phyloP scores from a whole-genome alignment of 1,284 basidiomycete species.

The Ceratobasidium theobromae region DNA sequence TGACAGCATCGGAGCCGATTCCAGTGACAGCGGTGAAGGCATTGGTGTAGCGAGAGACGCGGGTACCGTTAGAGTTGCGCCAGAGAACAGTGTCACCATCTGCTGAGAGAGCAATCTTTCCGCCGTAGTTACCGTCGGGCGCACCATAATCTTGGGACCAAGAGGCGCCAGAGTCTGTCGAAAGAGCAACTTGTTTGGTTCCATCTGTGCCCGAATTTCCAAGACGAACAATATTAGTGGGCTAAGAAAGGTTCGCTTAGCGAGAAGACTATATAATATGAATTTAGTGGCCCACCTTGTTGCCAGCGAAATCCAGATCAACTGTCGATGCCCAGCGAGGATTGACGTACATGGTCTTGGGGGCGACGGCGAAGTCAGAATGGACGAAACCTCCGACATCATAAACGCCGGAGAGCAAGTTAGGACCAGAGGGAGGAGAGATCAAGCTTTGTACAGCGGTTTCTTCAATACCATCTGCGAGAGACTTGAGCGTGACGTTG shows the following conservation, averaged over 20 bases:
- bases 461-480: constrained; percentile 67
- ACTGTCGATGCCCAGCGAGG: constrained; percentile 48
- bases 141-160: constrained; percentile 59
- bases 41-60: constrained; percentile 54
- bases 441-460: constrained; percentile 57
- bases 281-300: constrained; percentile 39
- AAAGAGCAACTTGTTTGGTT: constrained; percentile 58
- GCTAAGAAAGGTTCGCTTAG: constrained; percentile 35
- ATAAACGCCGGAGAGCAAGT: constrained; percentile 58
- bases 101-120: constrained; percentile 61
- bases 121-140: constrained; percentile 49
- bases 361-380: constrained; percentile 50
- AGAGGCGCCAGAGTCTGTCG: constrained; percentile 54
- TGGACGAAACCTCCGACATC: constrained; percentile 61
- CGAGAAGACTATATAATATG: neutral
- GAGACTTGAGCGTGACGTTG: constrained; percentile 59
- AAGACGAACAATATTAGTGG: constrained; percentile 56
- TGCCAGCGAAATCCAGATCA: constrained; percentile 62
- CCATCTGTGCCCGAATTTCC: constrained; percentile 45
- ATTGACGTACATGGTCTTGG: constrained; percentile 49
- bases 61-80: constrained; percentile 53
- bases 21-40: constrained; percentile 54
- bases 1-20: constrained; percentile 54
- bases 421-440: constrained; percentile 52
- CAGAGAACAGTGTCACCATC: constrained; percentile 60